phyloP scores from a whole-genome alignment of 2,329 filamentous ascomycete genomes.

The Metarhizium robertsii region DNA sequence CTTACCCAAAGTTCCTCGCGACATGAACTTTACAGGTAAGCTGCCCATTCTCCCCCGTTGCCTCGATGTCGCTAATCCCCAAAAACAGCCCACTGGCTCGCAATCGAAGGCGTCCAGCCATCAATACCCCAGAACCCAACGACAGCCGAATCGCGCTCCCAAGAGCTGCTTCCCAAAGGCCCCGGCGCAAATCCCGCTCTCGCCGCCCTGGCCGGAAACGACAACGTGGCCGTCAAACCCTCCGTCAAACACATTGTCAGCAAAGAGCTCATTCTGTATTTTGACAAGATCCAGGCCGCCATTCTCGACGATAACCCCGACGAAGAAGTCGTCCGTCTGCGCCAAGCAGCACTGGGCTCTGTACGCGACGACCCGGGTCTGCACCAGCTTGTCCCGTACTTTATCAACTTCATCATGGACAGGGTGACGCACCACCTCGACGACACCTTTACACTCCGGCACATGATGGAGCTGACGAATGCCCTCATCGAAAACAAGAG shows the following conservation, averaged over 20 bases:
- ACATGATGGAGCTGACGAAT: slow-evolving; percentile 85
- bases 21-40: slow-evolving; percentile 83
- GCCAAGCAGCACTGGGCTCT: slow-evolving; percentile 76
- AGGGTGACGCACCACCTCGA: slow-evolving; percentile 92
- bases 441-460: slow-evolving; percentile 76
- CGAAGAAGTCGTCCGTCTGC: slow-evolving; percentile 61
- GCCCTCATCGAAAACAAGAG: slow-evolving; percentile 76
- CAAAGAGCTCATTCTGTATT: slow-evolving; percentile 93
- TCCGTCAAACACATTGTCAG: slow-evolving; percentile 93
- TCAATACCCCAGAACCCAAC: slow-evolving; percentile 95
- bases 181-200: slow-evolving; percentile 79
- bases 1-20: slow-evolving; percentile 85
- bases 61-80: not conserved
- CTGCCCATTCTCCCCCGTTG: not conserved
- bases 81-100: slow-evolving; percentile 79
- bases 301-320: slow-evolving; percentile 83
- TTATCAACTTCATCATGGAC: slow-evolving; percentile 90
- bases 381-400: slow-evolving; percentile 93
- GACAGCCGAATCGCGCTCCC: slow-evolving; percentile 68
- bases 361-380: slow-evolving; percentile 83
- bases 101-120: slow-evolving; percentile 93
- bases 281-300: slow-evolving; percentile 86
- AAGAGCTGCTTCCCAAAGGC: slow-evolving; percentile 84
- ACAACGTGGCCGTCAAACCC: slow-evolving; percentile 77
- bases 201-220: slow-evolving; percentile 70